phyloP scores from a whole-genome alignment of 1,139 yeast genomes.

The Geotrichum cucujoidarum region DNA sequence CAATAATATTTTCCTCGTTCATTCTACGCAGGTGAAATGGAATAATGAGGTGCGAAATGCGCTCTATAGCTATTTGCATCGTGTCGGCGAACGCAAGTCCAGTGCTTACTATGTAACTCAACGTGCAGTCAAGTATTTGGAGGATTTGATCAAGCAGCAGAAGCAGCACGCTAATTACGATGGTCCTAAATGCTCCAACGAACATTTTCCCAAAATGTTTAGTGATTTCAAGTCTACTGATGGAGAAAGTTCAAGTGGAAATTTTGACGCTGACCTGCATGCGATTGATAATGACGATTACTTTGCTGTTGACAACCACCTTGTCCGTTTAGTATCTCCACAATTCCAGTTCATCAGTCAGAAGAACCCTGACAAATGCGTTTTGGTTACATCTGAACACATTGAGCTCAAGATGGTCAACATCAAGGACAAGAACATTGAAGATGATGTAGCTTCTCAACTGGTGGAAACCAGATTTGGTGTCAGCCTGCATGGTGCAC shows the following conservation, averaged over 20 bases:
- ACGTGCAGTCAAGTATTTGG: conserved; percentile 65
- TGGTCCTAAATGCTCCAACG: not conserved
- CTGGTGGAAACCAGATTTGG: conserved; percentile 71
- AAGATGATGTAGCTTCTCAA: conserved; percentile 48
- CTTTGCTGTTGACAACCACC: conserved; percentile 53
- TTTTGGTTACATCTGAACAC: conserved; percentile 65
- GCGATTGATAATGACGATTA: conserved; percentile 33
- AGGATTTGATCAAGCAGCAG: conserved; percentile 42
- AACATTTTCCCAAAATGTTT: conserved; percentile 11
- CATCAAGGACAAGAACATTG: conserved; percentile 47
- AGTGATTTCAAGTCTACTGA: conserved; percentile 16
- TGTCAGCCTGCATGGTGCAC: conserved; percentile 60
- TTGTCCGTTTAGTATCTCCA: conserved; percentile 73
- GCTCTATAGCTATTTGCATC: conserved; percentile 57
- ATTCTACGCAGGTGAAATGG: conserved; percentile 77
- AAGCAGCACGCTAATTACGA: conserved; percentile 3
- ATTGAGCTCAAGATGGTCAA: conserved; percentile 63
- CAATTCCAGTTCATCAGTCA: conserved; percentile 78
- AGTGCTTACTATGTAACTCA: conserved; percentile 60
- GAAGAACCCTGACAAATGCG: conserved; percentile 56
- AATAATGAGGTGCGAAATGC: conserved; percentile 61
- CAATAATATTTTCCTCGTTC: conserved; percentile 74
- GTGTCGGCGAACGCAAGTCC: conserved; percentile 53
- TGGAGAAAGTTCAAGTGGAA: not conserved
- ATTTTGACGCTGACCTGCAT: conserved; percentile 13